Evolutionary conservation across 208 protist genomes (phyloP).

Genomic region (Entamoeba dispar): DNA sequence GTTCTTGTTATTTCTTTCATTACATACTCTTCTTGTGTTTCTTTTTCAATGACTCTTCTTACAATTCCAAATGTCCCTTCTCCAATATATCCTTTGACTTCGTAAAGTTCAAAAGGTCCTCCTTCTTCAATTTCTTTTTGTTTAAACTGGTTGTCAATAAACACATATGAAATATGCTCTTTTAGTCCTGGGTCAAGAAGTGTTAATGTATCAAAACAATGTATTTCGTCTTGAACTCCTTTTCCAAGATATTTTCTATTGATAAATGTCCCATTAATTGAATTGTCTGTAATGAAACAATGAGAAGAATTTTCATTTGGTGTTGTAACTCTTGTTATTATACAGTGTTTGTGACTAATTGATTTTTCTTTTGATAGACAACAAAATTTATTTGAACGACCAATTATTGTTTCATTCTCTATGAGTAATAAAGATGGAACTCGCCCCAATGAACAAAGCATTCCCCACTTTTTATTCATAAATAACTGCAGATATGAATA

Average conservation of each 20-base stretch:
- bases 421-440: no score
- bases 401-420: background rate
- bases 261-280: background rate
- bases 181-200: background rate
- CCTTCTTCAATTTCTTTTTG: background rate
- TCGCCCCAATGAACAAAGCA: no score
- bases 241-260: background rate
- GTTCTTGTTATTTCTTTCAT: background rate
- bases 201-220: background rate
- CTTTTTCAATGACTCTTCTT: background rate
- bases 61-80: background rate
- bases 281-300: background rate
- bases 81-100: background rate
- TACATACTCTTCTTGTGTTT: background rate
- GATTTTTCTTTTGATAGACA: background rate
- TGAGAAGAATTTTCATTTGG: background rate
- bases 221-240: background rate
- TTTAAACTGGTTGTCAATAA: background rate
- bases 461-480: no score
- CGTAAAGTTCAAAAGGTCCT: background rate
- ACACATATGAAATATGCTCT: background rate
- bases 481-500: no score
- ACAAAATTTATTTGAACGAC: background rate
- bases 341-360: background rate
- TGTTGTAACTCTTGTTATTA: background rate